Base-by-base conservation (phyloP, 2,329 filamentous ascomycete species). In the Cephalotrichum gorgonifer region DNA sequence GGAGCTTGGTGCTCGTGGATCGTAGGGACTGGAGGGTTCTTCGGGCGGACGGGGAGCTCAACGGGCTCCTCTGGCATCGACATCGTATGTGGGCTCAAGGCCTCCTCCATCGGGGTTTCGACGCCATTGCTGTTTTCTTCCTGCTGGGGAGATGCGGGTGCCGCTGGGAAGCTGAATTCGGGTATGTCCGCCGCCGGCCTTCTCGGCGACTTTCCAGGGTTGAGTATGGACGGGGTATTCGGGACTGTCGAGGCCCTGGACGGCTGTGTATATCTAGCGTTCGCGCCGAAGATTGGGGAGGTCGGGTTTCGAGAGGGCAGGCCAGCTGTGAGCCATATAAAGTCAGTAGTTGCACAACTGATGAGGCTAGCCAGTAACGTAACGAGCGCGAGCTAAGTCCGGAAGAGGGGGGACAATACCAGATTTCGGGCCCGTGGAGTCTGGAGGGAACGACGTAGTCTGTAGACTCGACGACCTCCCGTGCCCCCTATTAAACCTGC, bases 381-480 rank as follows among this genome's bases (percentile, higher is more conserved):
- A n/a, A n/a, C n/a, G n/a, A n/a, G n/a, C n/a, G n/a, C n/a, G n/a
- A n/a, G n/a, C n/a, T n/a, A n/a, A n/a, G n/a, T n/a, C n/a, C n/a
- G n/a, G n/a, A 26, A 45, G 20, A 22, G 14, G 22, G 51, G 11
- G 30, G 42, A 30, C 11, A n/a, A 49, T 62, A 76, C 65, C 67
- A 58, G 60, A 65, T 45, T 59, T 65, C 54, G 59, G 60, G 38
- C 65, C 60, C 17, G 53, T 73, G 73, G 43, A 81, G 71, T 54
- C 79, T 62, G 55, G 52, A 30, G 60, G 57, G 28, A 44, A 31
- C 20, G 47, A 43, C 41, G 38, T 20, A 12, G 91, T 84, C 62
- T 95, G 89, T 52, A 95, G 68, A 69, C 89, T 95, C 23, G 87
- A 80, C 33, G 88, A 88, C 47, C 89, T 77, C 44, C 75, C 80